Conservation (phyloP, 805 yeast genomes). For the Henningerozyma blattae region DNA sequence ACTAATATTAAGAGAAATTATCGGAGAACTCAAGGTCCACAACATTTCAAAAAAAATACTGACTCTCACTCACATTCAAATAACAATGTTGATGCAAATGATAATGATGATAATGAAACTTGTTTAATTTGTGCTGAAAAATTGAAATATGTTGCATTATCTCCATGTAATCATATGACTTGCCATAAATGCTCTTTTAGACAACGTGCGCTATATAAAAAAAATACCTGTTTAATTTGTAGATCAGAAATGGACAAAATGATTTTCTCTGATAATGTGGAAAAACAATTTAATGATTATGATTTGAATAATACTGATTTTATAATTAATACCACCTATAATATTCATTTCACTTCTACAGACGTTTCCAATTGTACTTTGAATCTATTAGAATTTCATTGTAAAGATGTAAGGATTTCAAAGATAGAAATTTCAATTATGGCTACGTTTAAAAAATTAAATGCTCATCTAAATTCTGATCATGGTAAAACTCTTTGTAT, state of each 20-base stretch:
- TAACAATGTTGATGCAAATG: constrained; percentile 10
- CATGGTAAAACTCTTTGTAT: constrained; percentile 62
- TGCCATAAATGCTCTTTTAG: constrained; percentile 78
- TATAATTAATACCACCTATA: constrained; percentile 31
- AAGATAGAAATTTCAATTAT: constrained; percentile 37
- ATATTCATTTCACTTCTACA: constrained; percentile 47
- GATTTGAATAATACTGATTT: constrained; percentile 7
- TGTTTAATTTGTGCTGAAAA: constrained; percentile 83
- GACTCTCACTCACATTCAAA: too few relatives aligned
- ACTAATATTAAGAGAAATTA: constrained; percentile 1
- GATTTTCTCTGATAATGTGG: constrained; percentile 41
- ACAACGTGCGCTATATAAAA: constrained; percentile 68
- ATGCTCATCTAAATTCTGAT: constrained; percentile 48
- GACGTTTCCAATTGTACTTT: constrained; percentile 38
- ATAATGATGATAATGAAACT: constrained; percentile 29
- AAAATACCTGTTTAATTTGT: constrained; percentile 71
- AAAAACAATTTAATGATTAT: constrained; percentile 28
- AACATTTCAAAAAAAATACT: constrained; percentile 1
- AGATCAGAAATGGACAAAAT: constrained; percentile 53
- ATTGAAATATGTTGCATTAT: constrained; percentile 49
- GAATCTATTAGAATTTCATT: constrained; percentile 39
- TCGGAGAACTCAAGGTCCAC: constrained; percentile 15
- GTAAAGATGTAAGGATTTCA: constrained; percentile 27
- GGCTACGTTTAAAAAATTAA: constrained; percentile 47
- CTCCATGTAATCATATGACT: constrained; percentile 75